phyloP scores from a whole-genome alignment of 164 flowering plant genomes.

The Liquidambar formosana region DNA sequence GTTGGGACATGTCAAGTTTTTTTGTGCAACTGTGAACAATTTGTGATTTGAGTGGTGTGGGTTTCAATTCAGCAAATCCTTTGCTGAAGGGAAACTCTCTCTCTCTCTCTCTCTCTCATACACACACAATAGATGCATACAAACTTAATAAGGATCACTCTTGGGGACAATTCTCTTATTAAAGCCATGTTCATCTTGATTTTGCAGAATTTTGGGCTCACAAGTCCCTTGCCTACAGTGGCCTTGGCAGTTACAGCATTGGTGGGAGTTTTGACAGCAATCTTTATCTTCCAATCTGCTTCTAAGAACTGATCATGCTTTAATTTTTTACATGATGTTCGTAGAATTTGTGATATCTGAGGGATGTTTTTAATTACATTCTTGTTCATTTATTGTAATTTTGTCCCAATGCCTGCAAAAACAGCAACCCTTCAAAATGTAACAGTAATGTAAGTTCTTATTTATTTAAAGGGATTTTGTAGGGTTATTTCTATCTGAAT shows the following conservation, averaged over 20 bases:
- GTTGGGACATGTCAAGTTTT: no score
- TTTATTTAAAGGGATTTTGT: no score
- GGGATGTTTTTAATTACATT: background rate
- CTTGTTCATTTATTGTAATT: background rate
- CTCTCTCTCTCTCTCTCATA: no score
- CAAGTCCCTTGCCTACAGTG: conserved; percentile 73
- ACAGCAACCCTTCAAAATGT: no score
- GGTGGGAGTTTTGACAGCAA: conserved; percentile 81
- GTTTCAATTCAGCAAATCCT: no score
- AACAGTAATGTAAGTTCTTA: no score
- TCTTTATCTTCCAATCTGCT: conserved; percentile 91
- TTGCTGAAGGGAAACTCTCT: no score
- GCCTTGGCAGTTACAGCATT: conserved; percentile 83
- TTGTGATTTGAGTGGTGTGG: no score
- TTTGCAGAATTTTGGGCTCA: conserved; percentile 89
- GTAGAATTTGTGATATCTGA: background rate
- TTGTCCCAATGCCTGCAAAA: no score
- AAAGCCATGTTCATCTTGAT: conserved; percentile 9
- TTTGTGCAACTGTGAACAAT: no score
- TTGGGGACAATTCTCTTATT: background rate
- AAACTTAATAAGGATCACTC: background rate
- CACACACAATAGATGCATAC: background rate
- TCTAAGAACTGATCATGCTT: conserved; percentile 47
- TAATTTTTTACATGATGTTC: background rate
- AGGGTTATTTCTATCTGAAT: no score